Evolutionary conservation across 1,284 basidiomycete species (phyloP).

Genomic region (Ustilago esculenta): DNA sequence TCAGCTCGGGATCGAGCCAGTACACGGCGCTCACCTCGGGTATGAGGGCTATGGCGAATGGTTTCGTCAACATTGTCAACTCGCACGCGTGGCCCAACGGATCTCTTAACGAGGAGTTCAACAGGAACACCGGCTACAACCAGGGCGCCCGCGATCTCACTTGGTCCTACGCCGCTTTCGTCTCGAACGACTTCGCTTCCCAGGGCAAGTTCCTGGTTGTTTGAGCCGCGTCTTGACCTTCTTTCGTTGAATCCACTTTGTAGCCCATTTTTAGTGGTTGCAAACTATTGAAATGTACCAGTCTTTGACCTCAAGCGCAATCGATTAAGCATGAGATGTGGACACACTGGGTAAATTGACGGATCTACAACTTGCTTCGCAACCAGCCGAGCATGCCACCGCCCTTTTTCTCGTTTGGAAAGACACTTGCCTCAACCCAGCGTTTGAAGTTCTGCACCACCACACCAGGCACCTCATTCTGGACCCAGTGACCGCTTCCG

Average conservation of each 20-base stretch:
- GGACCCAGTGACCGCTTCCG: slow-evolving; percentile 43
- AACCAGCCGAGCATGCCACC: slow-evolving; percentile 34
- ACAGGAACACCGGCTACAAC: slow-evolving; percentile 43
- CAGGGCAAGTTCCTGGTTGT: slow-evolving; percentile 28
- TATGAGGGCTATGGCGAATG: slow-evolving; percentile 44
- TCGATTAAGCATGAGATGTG: too few relatives aligned
- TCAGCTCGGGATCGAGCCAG: slow-evolving; percentile 15
- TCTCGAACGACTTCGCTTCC: slow-evolving; percentile 30
- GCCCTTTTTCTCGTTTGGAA: slow-evolving; percentile 41
- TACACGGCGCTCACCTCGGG: slow-evolving; percentile 28
- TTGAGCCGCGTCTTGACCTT: too few relatives aligned
- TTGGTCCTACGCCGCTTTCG: slow-evolving; percentile 56
- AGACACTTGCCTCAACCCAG: slow-evolving; percentile 43
- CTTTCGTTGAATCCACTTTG: too few relatives aligned
- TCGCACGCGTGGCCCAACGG: slow-evolving; percentile 45
- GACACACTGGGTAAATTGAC: too few relatives aligned
- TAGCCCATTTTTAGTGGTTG: too few relatives aligned
- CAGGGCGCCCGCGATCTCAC: slow-evolving; percentile 55
- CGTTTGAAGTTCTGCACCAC: slow-evolving; percentile 38
- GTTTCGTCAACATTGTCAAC: slow-evolving; percentile 47
- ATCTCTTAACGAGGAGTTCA: slow-evolving; percentile 50
- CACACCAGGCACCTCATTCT: slow-evolving; percentile 46
- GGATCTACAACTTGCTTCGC: slow-evolving; percentile 14
- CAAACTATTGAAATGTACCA: too few relatives aligned
- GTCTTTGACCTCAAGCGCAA: too few relatives aligned